Evolutionary conservation across 1,284 basidiomycete species (phyloP).

Genomic region (Apiotrichum domesticum): DNA sequence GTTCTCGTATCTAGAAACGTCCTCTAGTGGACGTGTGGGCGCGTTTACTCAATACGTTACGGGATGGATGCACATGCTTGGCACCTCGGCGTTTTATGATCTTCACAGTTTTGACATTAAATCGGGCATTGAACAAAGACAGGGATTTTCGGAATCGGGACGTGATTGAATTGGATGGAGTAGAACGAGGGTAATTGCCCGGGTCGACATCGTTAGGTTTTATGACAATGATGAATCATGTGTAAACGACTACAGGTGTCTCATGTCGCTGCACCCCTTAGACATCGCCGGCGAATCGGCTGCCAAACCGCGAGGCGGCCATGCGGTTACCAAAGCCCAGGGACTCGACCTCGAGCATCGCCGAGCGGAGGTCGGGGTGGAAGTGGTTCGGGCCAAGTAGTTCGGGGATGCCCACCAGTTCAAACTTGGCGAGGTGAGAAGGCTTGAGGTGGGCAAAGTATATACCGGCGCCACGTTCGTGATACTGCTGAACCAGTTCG

Average conservation of each 20-base stretch:
- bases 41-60: too few species aligned
- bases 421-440: slow-evolving; percentile 56
- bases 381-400: slow-evolving; percentile 63
- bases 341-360: slow-evolving; percentile 40
- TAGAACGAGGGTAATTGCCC: too few species aligned
- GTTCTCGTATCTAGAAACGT: neutral
- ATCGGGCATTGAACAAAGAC: too few species aligned
- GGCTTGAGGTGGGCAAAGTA: slow-evolving; percentile 71
- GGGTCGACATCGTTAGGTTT: too few species aligned
- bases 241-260: neutral
- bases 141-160: too few species aligned
- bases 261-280: neutral
- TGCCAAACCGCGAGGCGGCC: neutral
- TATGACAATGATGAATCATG: too few species aligned
- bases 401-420: slow-evolving; percentile 37
- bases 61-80: too few species aligned
- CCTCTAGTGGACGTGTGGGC: neutral
- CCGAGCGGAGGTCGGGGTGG: slow-evolving; percentile 57
- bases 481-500: slow-evolving; percentile 69
- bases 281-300: neutral
- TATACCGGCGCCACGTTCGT: slow-evolving; percentile 62
- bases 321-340: slow-evolving; percentile 33
- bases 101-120: too few species aligned
- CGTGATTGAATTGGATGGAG: too few species aligned
- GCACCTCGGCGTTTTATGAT: too few species aligned